phyloP scores from a whole-genome alignment of 139 green algal genomes.

The Chlorella sp. region DNA sequence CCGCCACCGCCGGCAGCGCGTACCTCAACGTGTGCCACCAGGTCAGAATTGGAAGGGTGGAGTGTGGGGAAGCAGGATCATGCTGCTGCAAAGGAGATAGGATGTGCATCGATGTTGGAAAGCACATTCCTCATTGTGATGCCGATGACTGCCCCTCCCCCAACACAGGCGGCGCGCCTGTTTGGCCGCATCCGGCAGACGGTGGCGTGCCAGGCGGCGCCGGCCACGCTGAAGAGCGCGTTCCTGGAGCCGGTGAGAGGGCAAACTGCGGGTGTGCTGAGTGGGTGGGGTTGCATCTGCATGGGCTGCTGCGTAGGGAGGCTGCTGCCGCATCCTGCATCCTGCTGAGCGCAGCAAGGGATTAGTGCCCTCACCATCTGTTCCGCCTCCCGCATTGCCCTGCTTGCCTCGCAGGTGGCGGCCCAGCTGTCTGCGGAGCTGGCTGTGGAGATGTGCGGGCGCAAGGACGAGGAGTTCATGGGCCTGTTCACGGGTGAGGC shows the following conservation, averaged over 20 bases:
- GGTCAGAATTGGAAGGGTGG: neutral
- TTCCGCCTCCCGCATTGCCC: too few species aligned
- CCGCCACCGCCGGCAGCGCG: neutral
- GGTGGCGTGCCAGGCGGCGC: conserved; percentile 71
- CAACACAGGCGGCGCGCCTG: conserved; percentile 48
- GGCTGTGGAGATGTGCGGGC: conserved; percentile 76
- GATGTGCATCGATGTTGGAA: neutral
- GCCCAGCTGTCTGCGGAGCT: conserved; percentile 62
- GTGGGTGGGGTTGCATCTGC: too few species aligned
- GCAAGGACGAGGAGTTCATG: conserved; percentile 78
- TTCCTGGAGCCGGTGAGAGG: conserved; percentile 82
- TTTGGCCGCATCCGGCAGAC: conserved; percentile 61
- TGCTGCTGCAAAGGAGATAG: neutral
- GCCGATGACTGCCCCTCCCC: neutral
- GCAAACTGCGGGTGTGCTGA: conserved; percentile 34
- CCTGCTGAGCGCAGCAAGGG: too few species aligned
- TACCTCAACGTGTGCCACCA: conserved; percentile 55
- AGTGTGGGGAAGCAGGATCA: neutral
- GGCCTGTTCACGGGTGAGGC: conserved; percentile 76
- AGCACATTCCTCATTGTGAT: neutral
- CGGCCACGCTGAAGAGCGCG: conserved; percentile 80
- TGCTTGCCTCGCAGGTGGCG: too few species aligned
- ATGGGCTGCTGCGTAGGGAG: too few species aligned
- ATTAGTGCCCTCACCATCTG: too few species aligned
- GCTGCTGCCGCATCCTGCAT: too few species aligned